These are phyloP conservation scores for Aspergillus spinulosporus DNA, from an alignment of 2,329 filamentous ascomycete species.

Conservation along the genomic window DNA sequence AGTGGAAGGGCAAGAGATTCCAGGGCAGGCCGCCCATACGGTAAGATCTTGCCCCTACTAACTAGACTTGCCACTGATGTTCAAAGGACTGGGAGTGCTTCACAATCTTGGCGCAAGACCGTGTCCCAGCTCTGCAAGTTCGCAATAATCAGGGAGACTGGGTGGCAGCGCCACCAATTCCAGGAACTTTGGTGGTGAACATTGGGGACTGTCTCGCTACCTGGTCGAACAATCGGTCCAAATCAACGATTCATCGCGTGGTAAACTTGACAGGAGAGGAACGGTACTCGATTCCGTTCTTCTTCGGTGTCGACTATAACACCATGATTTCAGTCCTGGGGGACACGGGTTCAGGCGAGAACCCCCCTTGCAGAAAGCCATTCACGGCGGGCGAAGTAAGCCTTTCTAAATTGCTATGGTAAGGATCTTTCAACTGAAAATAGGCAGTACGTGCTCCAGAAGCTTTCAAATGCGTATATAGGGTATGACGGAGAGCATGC, in stretches of 20 bases:
- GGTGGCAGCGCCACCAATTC: conserved; percentile 27
- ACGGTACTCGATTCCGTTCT: conserved; percentile 44
- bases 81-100: conserved; percentile 42
- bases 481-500: not conserved
- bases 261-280: conserved; percentile 42
- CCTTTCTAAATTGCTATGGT: not conserved
- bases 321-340: conserved; percentile 31
- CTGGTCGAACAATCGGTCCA: conserved; percentile 41
- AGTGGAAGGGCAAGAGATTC: conserved; percentile 34
- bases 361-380: conserved; percentile 16
- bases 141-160: conserved; percentile 34
- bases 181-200: conserved; percentile 33
- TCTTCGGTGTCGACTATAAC: conserved; percentile 46
- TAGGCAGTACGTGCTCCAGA: not conserved
- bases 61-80: not conserved
- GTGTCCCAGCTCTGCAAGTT: conserved; percentile 39
- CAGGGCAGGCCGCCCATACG: conserved; percentile 45
- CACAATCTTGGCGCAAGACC: conserved; percentile 44
- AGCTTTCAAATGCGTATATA: not conserved
- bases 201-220: conserved; percentile 34
- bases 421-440: not conserved
- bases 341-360: conserved; percentile 19
- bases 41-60: conserved; percentile 17
- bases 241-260: conserved; percentile 43
- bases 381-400: conserved; percentile 27